Percentiles rank a stretch among this genome's conserved stretches.
These are phyloP conservation scores for Nannochloris sp. DNA, from an alignment of 139 green algal genomes.

Conservation along the genomic window DNA sequence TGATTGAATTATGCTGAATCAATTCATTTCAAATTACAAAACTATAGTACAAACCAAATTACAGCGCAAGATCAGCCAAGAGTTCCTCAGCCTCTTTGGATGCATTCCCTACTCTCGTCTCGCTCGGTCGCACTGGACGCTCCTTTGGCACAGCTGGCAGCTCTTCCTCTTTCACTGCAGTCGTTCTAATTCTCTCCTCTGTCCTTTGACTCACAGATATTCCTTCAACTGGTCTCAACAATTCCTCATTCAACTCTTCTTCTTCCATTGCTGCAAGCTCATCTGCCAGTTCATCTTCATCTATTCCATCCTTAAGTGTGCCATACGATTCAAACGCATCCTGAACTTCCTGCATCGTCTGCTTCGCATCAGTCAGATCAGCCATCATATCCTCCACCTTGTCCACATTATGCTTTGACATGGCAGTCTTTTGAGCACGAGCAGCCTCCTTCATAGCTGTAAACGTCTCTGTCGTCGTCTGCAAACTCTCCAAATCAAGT, in stretches of 20 bases:
- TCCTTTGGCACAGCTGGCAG: no score
- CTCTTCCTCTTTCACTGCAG: not conserved
- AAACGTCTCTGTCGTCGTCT: conserved; percentile 62
- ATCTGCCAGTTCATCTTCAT: conserved; percentile 62
- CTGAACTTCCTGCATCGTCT: conserved; percentile 87
- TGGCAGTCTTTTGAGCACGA: conserved; percentile 69
- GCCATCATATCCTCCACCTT: conserved; percentile 90
- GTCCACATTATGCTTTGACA: conserved; percentile 82
- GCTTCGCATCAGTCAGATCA: conserved; percentile 85
- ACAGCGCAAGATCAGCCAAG: no score
- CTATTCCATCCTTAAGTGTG: conserved; percentile 57
- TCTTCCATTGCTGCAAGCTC: conserved; percentile 52
- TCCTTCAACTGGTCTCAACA: conserved; percentile 3
- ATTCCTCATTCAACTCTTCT: conserved; percentile 1
- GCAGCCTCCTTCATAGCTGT: conserved; percentile 57
- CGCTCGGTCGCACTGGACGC: no score
- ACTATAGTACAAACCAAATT: not conserved
- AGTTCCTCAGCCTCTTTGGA: no score
- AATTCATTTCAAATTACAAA: conserved; percentile 4
- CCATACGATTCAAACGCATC: conserved; percentile 72
- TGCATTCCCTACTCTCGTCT: no score
- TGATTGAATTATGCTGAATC: not conserved
- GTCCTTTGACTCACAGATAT: not conserved
- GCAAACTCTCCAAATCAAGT: conserved; percentile 82
- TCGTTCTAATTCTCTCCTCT: not conserved